phyloP scores from a whole-genome alignment of 2,329 filamentous ascomycete species.

The Aspergillus brunneoviolaceus region DNA sequence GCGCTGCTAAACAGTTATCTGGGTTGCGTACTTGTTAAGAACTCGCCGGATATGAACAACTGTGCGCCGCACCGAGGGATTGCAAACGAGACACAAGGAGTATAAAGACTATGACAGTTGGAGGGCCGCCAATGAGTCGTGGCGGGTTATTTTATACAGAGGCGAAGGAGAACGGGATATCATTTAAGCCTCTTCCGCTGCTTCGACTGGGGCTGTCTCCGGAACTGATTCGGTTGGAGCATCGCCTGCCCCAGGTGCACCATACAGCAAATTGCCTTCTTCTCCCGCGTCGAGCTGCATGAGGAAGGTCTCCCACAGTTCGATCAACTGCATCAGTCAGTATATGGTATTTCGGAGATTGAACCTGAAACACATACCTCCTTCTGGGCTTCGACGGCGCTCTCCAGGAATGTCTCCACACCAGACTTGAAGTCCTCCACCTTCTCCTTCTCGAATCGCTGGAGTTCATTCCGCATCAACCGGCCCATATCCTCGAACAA shows the following conservation, averaged over 20 bases:
- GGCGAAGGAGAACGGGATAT: slow-evolving; percentile 4
- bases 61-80: slow-evolving; percentile 15
- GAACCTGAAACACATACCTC: slow-evolving; percentile 63
- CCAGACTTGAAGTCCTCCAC: slow-evolving; percentile 99
- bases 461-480: slow-evolving; percentile 85
- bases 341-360: slow-evolving; percentile 1
- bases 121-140: slow-evolving; percentile 6
- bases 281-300: slow-evolving; percentile 95
- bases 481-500: slow-evolving; percentile 97
- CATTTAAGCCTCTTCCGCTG: slow-evolving; percentile 21
- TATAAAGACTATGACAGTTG: background rate
- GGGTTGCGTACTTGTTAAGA: slow-evolving; percentile 13
- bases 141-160: slow-evolving; percentile 19
- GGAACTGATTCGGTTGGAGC: slow-evolving; percentile 20
- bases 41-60: slow-evolving; percentile 14
- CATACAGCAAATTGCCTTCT: slow-evolving; percentile 59
- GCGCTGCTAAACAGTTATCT: slow-evolving; percentile 11
- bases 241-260: slow-evolving; percentile 25
- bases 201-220: slow-evolving; percentile 12
- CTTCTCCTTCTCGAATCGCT: slow-evolving; percentile 94
- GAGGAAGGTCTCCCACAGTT: slow-evolving; percentile 98
- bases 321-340: slow-evolving; percentile 59
- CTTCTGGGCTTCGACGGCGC: slow-evolving; percentile 96
- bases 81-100: slow-evolving; percentile 4
- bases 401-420: slow-evolving; percentile 95